Conservation (phyloP, 768 basidiomycete genomes). For the Hirschioporus abietinus region DNA sequence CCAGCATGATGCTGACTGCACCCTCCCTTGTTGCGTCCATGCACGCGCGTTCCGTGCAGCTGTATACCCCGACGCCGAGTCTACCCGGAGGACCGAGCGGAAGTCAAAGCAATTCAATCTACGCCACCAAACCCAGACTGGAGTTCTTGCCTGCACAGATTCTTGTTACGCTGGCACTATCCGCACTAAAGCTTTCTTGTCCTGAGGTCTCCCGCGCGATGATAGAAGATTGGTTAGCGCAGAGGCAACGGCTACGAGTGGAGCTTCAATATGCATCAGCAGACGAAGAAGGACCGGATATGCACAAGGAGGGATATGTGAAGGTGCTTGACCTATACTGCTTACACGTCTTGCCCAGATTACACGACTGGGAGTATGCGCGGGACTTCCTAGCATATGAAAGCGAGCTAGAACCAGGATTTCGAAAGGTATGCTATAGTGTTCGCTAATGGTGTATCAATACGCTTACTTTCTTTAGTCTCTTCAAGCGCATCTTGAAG, state of each 20-base stretch:
- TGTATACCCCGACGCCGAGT: constrained; percentile 54
- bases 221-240: constrained; percentile 75
- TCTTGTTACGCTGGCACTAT: constrained; percentile 62
- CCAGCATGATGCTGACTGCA: constrained; percentile 51
- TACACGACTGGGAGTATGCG: constrained; percentile 79
- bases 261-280: constrained; percentile 20
- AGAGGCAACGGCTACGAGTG: constrained; percentile 35
- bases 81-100: background rate
- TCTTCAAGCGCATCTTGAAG: constrained; percentile 14
- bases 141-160: constrained; percentile 66
- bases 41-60: constrained; percentile 56
- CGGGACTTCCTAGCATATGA: constrained; percentile 73
- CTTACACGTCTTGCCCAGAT: constrained; percentile 62
- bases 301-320: constrained; percentile 49
- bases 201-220: constrained; percentile 57
- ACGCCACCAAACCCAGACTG: constrained; percentile 34
- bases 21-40: constrained; percentile 50
- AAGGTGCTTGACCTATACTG: constrained; percentile 76
- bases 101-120: background rate
- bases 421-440: constrained; percentile 42
- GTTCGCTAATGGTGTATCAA: constrained; percentile 23
- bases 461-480: constrained; percentile 18
- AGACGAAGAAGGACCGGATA: constrained; percentile 21
- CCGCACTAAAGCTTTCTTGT: constrained; percentile 61
- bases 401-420: constrained; percentile 46